Evolutionary conservation across 2,329 filamentous ascomycete species (phyloP).

Genomic region (Pseudogymnoascus sp.): DNA sequence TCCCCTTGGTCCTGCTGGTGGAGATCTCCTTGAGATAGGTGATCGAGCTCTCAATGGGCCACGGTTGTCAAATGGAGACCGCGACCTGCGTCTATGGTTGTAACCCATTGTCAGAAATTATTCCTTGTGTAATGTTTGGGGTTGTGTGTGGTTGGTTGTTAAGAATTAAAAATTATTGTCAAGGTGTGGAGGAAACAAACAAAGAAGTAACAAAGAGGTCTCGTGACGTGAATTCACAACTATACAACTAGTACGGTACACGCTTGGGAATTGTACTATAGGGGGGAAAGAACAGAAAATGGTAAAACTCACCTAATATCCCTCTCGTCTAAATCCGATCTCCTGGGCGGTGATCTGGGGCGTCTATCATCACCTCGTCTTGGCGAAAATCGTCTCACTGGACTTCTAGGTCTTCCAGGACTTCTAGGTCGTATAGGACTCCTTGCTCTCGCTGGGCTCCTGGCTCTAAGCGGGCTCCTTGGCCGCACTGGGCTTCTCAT

Average conservation of each 20-base stretch:
- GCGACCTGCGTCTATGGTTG: constrained; percentile 26
- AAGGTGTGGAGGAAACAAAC: background rate
- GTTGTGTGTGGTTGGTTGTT: background rate
- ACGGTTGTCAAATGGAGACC: constrained; percentile 30
- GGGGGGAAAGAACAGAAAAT: background rate
- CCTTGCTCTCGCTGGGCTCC: constrained; percentile 35
- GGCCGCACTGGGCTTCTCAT: constrained; percentile 9
- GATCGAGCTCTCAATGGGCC: constrained; percentile 25
- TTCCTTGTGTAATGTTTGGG: background rate
- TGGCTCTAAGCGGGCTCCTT: constrained; percentile 28
- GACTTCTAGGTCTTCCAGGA: constrained; percentile 22
- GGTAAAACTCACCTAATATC: constrained; percentile 13
- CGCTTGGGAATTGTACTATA: background rate
- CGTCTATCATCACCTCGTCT: constrained; percentile 33
- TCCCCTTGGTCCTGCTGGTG: constrained; percentile 30
- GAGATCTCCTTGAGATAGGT: constrained; percentile 27
- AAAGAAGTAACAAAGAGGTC: constrained; percentile 1
- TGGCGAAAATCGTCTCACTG: constrained; percentile 28
- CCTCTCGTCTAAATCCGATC: constrained; percentile 24
- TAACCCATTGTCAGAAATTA: constrained; percentile 11
- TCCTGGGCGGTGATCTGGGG: constrained; percentile 28
- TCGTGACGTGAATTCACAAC: background rate
- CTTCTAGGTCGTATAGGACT: background rate
- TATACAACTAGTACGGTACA: background rate
- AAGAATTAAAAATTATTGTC: background rate